Conservation (phyloP, 768 basidiomycete genomes). For the Lentinula raphanica region DNA sequence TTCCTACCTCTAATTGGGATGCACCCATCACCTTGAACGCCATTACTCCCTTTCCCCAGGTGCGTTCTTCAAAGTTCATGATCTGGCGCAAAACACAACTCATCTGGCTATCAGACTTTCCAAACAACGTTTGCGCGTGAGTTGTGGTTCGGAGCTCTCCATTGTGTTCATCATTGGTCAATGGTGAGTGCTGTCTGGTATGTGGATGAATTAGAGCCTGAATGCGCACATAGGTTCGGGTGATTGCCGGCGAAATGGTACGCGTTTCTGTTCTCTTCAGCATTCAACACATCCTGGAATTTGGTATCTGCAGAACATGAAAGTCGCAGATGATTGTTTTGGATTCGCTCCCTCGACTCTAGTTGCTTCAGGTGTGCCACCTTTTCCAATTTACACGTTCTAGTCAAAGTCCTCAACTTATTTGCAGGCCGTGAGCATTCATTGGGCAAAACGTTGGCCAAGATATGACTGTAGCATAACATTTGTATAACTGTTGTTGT, state of each 20-base stretch:
- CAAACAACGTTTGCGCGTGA: constrained; percentile 81
- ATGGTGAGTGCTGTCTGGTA: constrained; percentile 49
- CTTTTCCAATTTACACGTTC: constrained; percentile 3
- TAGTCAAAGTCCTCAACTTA: no score
- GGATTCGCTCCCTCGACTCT: constrained; percentile 85
- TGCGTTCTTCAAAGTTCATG: background rate
- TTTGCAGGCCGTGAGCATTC: constrained; percentile 45
- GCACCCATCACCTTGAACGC: constrained; percentile 70
- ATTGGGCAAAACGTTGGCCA: constrained; percentile 50
- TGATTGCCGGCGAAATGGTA: constrained; percentile 80
- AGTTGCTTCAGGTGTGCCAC: constrained; percentile 55
- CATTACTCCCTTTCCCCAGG: constrained; percentile 70
- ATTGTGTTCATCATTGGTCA: constrained; percentile 89
- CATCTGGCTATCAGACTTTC: constrained; percentile 32
- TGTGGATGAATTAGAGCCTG: background rate
- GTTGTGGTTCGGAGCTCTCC: constrained; percentile 82
- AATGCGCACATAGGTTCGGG: constrained; percentile 51
- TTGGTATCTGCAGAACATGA: constrained; percentile 46
- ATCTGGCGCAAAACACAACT: background rate
- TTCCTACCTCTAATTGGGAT: constrained; percentile 43
- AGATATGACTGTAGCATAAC: background rate
- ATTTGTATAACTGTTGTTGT: no score
- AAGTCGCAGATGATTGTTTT: constrained; percentile 62
- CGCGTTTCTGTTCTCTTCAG: constrained; percentile 18
- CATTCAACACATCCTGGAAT: constrained; percentile 7